Evolutionary conservation across 257 asterid species (phyloP).

Genomic region (Lithospermum erythrorhizon): DNA sequence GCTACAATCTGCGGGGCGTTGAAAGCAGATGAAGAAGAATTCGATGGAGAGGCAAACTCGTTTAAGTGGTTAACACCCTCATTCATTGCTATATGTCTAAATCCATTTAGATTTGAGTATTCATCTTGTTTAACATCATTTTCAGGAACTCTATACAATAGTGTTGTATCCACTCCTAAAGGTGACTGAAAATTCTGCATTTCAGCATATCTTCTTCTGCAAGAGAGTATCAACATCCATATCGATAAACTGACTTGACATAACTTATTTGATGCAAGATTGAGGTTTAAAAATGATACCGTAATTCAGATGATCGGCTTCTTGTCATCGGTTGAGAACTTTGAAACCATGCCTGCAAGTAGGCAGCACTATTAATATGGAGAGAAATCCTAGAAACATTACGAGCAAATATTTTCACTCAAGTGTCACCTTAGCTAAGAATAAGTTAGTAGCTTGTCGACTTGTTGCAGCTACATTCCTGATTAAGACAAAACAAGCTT

Average conservation of each 20-base stretch:
- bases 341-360: constrained; percentile 72
- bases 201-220: constrained; percentile 74
- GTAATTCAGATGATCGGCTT: constrained; percentile 58
- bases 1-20: constrained; percentile 33
- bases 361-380: constrained; percentile 8
- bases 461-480: constrained; percentile 44
- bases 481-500: background rate
- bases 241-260: background rate
- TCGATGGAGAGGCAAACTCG: constrained; percentile 26
- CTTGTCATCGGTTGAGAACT: constrained; percentile 91
- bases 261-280: background rate
- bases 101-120: constrained; percentile 13
- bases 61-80: constrained; percentile 16
- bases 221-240: background rate
- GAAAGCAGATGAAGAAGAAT: constrained; percentile 49
- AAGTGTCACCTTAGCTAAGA: constrained; percentile 50
- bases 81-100: constrained; percentile 12
- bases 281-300: constrained; percentile 23
- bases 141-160: constrained; percentile 25
- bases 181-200: constrained; percentile 56
- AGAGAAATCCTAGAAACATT: background rate
- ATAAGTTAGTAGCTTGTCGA: constrained; percentile 49
- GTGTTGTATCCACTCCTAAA: constrained; percentile 36
- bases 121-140: constrained; percentile 24
- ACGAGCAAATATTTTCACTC: background rate